Percentiles rank a stretch among this genome's conserved stretches.
Conservation (phyloP, 2,329 filamentous ascomycete genomes). For the Aureobasidium vineae region DNA sequence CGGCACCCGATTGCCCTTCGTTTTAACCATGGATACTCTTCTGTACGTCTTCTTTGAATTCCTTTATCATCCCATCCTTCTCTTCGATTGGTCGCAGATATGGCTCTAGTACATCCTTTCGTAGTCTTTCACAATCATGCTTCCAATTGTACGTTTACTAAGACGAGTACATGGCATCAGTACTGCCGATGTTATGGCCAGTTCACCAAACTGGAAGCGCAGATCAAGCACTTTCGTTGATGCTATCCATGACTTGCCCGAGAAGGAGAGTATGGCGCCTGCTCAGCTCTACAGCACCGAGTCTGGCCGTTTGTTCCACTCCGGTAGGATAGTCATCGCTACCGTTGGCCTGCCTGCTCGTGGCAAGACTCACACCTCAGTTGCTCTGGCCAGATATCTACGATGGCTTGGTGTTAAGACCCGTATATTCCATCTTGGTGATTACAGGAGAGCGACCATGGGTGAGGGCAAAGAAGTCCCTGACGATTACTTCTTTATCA, state of each 20-base stretch:
- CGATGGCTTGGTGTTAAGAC: slow-evolving; percentile 98
- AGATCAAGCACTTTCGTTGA: slow-evolving; percentile 96
- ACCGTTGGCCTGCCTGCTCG: slow-evolving; percentile 93
- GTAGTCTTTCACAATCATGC: slow-evolving; percentile 55
- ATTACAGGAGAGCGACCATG: slow-evolving; percentile 90
- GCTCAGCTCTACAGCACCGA: slow-evolving; percentile 98
- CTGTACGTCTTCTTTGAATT: slow-evolving; percentile 50
- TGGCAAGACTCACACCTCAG: slow-evolving; percentile 97
- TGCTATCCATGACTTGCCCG: slow-evolving; percentile 89
- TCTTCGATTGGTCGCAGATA: not conserved
- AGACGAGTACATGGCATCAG: slow-evolving; percentile 47
- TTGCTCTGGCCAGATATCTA: slow-evolving; percentile 90
- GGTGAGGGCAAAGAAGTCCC: slow-evolving; percentile 81
- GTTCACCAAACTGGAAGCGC: slow-evolving; percentile 82
- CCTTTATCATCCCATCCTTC: not conserved
- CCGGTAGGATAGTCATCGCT: slow-evolving; percentile 93
- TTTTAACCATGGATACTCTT: slow-evolving; percentile 57
- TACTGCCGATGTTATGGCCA: slow-evolving; percentile 88
- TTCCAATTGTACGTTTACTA: slow-evolving; percentile 52
- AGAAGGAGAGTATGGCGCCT: slow-evolving; percentile 81
- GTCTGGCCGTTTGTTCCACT: slow-evolving; percentile 94
- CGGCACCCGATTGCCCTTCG: not conserved
- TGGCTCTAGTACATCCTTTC: slow-evolving; percentile 9
- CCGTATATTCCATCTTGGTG: slow-evolving; percentile 93
- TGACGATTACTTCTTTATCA: slow-evolving; percentile 96